Percentiles rank a stretch among this genome's conserved stretches.
Evolutionary conservation across 2,329 filamentous ascomycete genomes (phyloP).

Genomic region (Botrytis fabae): DNA sequence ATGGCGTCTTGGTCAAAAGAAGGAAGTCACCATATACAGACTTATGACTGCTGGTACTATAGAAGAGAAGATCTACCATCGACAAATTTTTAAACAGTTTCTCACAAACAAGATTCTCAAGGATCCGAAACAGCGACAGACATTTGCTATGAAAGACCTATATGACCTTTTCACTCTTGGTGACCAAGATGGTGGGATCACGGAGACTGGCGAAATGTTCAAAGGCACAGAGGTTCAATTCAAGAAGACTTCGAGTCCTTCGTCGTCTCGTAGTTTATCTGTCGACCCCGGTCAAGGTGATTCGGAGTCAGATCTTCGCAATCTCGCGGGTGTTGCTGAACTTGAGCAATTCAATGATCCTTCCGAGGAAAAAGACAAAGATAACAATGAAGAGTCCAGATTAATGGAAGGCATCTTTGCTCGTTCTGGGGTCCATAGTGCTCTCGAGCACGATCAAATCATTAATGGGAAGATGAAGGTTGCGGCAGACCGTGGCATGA

Average conservation of each 20-base stretch:
- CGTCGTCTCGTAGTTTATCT: conserved; percentile 24
- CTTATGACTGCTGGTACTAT: conserved; percentile 98
- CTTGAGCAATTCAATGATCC: conserved; percentile 61
- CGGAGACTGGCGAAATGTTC: conserved; percentile 85
- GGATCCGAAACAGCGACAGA: conserved; percentile 89
- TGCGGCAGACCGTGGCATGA: conserved; percentile 72
- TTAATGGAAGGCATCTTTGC: conserved; percentile 90
- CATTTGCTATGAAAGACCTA: conserved; percentile 84
- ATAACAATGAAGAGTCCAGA: conserved; percentile 62
- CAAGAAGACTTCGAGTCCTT: conserved; percentile 43
- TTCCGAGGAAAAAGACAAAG: conserved; percentile 44
- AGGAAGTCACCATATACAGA: conserved; percentile 92
- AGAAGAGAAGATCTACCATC: conserved; percentile 98
- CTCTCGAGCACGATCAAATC: conserved; percentile 90
- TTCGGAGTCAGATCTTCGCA: conserved; percentile 49
- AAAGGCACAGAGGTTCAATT: conserved; percentile 79
- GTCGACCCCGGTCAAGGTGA: conserved; percentile 31
- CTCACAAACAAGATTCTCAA: conserved; percentile 94
- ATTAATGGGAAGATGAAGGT: conserved; percentile 73
- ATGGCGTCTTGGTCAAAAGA: conserved; percentile 93
- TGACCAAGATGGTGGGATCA: conserved; percentile 64
- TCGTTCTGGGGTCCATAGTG: conserved; percentile 81
- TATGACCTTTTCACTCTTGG: conserved; percentile 88
- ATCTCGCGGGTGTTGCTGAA: conserved; percentile 61
- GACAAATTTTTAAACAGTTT: conserved; percentile 98